A percentile compares a stretch with the other conserved stretches of the same genome.
Evolutionary conservation across 176 grass and related monocot genomes (phyloP).

Genomic region (Lolium perenne): DNA sequence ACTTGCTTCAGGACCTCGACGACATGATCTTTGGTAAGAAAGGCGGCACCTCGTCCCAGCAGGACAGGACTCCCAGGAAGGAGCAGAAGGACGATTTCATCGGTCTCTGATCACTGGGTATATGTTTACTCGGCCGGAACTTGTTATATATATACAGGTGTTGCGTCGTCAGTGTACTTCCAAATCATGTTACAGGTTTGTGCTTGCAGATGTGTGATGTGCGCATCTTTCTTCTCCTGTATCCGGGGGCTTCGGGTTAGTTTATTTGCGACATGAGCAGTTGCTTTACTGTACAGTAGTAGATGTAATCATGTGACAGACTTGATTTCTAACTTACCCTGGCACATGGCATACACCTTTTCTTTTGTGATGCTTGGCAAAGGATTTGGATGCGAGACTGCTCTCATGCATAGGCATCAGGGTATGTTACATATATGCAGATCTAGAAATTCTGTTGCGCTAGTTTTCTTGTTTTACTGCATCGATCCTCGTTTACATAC

Average conservation of each 20-base stretch:
- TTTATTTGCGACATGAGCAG: constrained; percentile 14
- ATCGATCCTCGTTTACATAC: neutral
- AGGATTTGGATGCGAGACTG: neutral
- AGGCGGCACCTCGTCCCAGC: constrained; percentile 44
- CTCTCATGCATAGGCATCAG: neutral
- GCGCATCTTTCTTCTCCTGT: neutral
- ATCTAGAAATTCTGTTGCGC: too few species aligned
- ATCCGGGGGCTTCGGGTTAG: neutral
- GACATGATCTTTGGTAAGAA: constrained; percentile 74
- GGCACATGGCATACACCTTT: neutral
- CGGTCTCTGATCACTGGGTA: constrained; percentile 46
- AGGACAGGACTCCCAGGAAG: constrained; percentile 48
- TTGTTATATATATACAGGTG: constrained; percentile 17
- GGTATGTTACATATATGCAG: too few species aligned
- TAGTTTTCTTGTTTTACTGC: too few species aligned
- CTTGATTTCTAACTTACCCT: constrained; percentile 3
- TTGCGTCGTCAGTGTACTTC: neutral
- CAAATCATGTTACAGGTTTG: neutral
- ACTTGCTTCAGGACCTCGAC: constrained; percentile 63
- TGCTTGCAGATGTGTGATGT: constrained; percentile 23
- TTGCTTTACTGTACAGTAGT: constrained; percentile 48
- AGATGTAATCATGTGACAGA: constrained; percentile 8
- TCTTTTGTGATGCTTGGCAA: neutral
- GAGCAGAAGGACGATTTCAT: constrained; percentile 66
- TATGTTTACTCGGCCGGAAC: neutral